Evolutionary conservation across 768 basidiomycete species (phyloP).

Genomic region (Sistotremastrum niveocremeum): DNA sequence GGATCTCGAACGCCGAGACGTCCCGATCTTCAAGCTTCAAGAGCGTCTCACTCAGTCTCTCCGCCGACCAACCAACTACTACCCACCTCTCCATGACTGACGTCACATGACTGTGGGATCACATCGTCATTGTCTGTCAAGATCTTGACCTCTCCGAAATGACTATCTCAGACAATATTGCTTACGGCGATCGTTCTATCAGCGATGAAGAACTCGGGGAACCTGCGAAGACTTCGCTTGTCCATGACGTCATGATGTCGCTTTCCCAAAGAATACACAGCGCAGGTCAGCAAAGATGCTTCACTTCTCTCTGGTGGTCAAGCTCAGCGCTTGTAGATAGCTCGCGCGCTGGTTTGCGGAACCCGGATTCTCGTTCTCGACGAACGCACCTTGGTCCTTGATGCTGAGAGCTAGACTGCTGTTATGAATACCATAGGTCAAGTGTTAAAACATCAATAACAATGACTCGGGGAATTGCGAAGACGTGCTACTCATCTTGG

Average conservation of each 20-base stretch:
- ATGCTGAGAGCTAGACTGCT: conserved; percentile 68
- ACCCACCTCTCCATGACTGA: conserved; percentile 44
- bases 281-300: conserved; percentile 82
- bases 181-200: conserved; percentile 49
- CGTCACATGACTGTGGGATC: conserved; percentile 61
- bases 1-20: conserved; percentile 43
- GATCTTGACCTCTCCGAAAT: conserved; percentile 82
- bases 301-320: conserved; percentile 88
- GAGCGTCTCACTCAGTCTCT: conserved; percentile 69
- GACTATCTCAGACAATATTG: conserved; percentile 77
- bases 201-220: conserved; percentile 43
- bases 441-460: conserved; percentile 73
- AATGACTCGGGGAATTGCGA: conserved; percentile 87
- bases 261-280: conserved; percentile 78
- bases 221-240: conserved; percentile 67
- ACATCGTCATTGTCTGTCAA: conserved; percentile 82
- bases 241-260: conserved; percentile 73
- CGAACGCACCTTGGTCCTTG: conserved; percentile 87
- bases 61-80: conserved; percentile 66
- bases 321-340: conserved; percentile 89
- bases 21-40: conserved; percentile 95
- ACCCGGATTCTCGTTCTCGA: conserved; percentile 72
- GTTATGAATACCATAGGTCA: conserved; percentile 64
- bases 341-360: conserved; percentile 71
- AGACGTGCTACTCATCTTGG: conserved; percentile 82